Evolutionary conservation across 2,329 filamentous ascomycete genomes (phyloP).

Genomic region (Diplodia seriata): DNA sequence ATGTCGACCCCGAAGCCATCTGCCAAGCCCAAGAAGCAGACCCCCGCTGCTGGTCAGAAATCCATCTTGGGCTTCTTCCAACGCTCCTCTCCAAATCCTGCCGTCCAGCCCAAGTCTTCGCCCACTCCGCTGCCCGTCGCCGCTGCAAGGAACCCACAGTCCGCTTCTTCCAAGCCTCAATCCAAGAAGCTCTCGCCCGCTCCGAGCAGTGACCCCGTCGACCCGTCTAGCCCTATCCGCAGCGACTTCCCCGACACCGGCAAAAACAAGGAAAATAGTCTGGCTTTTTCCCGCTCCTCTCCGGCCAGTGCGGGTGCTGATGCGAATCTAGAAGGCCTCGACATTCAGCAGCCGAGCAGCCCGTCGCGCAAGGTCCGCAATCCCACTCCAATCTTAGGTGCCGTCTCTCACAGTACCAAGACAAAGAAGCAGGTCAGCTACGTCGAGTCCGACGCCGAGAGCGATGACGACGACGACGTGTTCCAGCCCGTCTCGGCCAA

Average conservation of each 20-base stretch:
- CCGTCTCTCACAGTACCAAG: slow-evolving; percentile 43
- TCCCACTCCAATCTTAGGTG: neutral
- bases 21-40: slow-evolving; percentile 55
- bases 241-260: slow-evolving; percentile 58
- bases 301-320: slow-evolving; percentile 51
- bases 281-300: slow-evolving; percentile 46
- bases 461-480: slow-evolving; percentile 71
- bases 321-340: slow-evolving; percentile 51
- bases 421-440: slow-evolving; percentile 49
- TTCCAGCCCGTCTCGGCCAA: slow-evolving; percentile 63
- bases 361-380: slow-evolving; percentile 78
- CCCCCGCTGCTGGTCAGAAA: slow-evolving; percentile 63
- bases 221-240: slow-evolving; percentile 72
- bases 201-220: slow-evolving; percentile 78
- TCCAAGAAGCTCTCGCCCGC: slow-evolving; percentile 62
- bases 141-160: neutral
- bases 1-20: slow-evolving; percentile 52
- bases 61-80: slow-evolving; percentile 83
- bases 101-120: slow-evolving; percentile 37
- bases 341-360: slow-evolving; percentile 64
- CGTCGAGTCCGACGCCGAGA: slow-evolving; percentile 29
- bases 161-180: slow-evolving; percentile 32
- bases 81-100: slow-evolving; percentile 58
- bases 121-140: slow-evolving; percentile 39
- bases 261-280: slow-evolving; percentile 62